Base-by-base conservation (phyloP, 139 green algal species). In the Dunaliella primolecta region DNA sequence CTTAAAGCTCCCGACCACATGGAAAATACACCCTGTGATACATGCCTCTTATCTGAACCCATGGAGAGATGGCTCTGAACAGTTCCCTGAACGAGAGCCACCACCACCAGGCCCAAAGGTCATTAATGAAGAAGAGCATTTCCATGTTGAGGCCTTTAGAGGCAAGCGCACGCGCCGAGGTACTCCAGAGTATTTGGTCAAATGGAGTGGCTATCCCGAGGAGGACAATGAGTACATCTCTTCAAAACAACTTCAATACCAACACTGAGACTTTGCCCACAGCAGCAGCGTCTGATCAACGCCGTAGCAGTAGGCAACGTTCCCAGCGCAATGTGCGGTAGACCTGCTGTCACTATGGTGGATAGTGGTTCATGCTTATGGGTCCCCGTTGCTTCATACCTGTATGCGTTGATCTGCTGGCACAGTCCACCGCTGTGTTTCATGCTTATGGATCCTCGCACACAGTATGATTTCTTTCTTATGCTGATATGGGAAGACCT, bases 71-170 rank as follows among this genome's bases (percentile, higher is more conserved):
- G 75, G 75, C 32, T 80, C 75, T 3, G 3, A 36, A 29, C 3
- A 3, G 30, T 80, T 80, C 32, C 75, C 75, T 2, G 75, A 80
- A 33, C 75, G 32, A 3, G 75, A 80, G 38, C 75, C 75, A 80
- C 75, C 75, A 46, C 75, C 75, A 37, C 75, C 75, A 31, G 32
- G 38, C 23, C 75, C 75, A 31, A 30, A 38, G 3, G 25, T 37
- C 29, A 37, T 80, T 55, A 20, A 80, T 33, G 75, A 33, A 25
- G 75, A 80, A 20, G 30, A 80, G 20, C 75, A 37, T 37, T 80
- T 38, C 75, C 3, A 46, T 25, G 30, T 80, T 31, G 75, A 80
- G 20, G 75, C 75, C 30, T 80, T 80, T 33, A 3, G n/a, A 25
- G 32, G 15, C 75, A 31, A 38, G 15, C 75, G 75, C n/a, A 25